Evolutionary conservation across 306 rosid genomes (phyloP).

Genomic region (Medicago ruthenica): DNA sequence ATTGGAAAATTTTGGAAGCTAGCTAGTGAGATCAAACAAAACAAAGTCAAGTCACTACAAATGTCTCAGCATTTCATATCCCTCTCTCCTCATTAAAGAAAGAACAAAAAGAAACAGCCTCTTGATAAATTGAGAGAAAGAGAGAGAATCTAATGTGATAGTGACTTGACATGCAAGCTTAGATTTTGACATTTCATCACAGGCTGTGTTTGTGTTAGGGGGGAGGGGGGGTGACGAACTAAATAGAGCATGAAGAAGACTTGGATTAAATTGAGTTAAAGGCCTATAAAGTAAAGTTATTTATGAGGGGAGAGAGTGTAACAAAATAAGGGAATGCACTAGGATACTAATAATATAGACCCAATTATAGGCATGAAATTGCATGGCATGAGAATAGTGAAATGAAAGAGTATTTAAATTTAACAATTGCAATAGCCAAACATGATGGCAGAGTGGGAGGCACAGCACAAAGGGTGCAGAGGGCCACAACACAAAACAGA

Average conservation of each 20-base stretch:
- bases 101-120: constrained; percentile 18
- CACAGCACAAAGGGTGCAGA: constrained; percentile 22
- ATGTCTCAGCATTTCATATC: neutral
- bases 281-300: neutral
- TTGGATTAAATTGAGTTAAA: neutral
- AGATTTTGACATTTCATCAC: constrained; percentile 69
- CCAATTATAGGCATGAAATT: neutral
- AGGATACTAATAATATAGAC: too few species aligned
- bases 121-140: constrained; percentile 18
- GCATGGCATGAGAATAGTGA: constrained; percentile 29
- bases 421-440: constrained; percentile 32
- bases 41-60: neutral
- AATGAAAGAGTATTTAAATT: neutral
- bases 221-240: neutral
- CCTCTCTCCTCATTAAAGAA: constrained; percentile 25
- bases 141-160: constrained; percentile 62
- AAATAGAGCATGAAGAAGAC: neutral
- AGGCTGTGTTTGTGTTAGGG: constrained; percentile 23
- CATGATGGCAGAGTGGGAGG: constrained; percentile 41
- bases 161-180: constrained; percentile 67
- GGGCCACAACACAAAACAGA: constrained; percentile 42
- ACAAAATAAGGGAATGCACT: neutral
- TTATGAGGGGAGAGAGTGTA: constrained; percentile 14
- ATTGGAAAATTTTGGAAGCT: neutral
- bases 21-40: neutral